Evolutionary conservation across 164 flowering plant genomes (phyloP).

Genomic region (Paratinospora sagittata): DNA sequence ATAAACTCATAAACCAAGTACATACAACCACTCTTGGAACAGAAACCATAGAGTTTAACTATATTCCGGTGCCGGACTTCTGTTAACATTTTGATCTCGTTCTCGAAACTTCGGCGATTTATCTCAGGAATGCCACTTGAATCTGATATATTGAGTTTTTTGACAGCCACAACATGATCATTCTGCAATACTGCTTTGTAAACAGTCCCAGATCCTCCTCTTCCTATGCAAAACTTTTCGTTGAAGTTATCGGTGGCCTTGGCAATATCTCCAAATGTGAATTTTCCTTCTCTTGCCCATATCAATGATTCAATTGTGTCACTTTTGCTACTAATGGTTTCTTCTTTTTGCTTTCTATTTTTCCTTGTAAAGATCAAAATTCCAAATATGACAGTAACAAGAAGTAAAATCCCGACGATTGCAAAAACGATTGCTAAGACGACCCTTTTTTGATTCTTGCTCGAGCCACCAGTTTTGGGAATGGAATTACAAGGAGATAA

Average conservation of each 20-base stretch:
- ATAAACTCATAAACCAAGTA: conserved; percentile 58
- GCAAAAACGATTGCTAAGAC: conserved; percentile 32
- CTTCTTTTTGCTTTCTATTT: conserved; percentile 16
- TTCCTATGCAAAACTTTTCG: conserved; percentile 46
- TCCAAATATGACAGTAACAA: conserved; percentile 7
- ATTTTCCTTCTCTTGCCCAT: conserved; percentile 49
- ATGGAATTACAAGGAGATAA: conserved; percentile 21
- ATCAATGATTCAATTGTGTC: conserved; percentile 23
- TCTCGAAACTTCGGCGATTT: conserved; percentile 39
- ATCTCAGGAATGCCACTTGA: conserved; percentile 25
- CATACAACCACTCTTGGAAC: conserved; percentile 30
- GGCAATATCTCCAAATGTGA: conserved; percentile 39
- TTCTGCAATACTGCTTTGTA: conserved; percentile 39
- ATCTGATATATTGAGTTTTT: conserved; percentile 34
- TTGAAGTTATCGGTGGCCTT: conserved; percentile 49
- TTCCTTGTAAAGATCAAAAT: conserved; percentile 13
- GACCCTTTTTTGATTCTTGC: conserved; percentile 15
- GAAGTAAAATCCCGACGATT: conserved; percentile 15
- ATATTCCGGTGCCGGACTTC: conserved; percentile 58
- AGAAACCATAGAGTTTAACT: conserved; percentile 55
- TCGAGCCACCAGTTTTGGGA: background rate
- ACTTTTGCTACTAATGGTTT: conserved; percentile 1
- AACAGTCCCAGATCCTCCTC: conserved; percentile 58
- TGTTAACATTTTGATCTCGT: conserved; percentile 50
- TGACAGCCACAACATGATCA: conserved; percentile 54